phyloP scores from a whole-genome alignment of 202 grass and related monocot species.

The Setaria viridis region DNA sequence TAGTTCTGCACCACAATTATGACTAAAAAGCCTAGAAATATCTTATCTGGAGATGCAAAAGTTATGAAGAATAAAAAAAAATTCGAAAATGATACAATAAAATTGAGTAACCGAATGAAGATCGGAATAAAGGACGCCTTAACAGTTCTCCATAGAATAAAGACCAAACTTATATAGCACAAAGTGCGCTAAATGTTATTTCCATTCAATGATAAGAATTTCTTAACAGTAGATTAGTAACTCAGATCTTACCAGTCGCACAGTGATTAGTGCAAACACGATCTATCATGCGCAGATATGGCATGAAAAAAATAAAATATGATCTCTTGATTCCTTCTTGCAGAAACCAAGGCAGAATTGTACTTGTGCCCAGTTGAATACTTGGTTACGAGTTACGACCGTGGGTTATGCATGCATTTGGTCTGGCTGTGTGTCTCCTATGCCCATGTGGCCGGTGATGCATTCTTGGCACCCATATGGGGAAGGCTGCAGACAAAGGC shows the following conservation, averaged over 20 bases:
- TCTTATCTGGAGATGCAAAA: conserved; percentile 53
- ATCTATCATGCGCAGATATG: conserved; percentile 38
- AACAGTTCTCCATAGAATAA: conserved; percentile 45
- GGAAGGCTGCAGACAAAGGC: conserved; percentile 52
- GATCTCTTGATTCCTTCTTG: conserved; percentile 54
- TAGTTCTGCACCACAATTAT: conserved; percentile 21
- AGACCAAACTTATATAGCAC: conserved; percentile 37
- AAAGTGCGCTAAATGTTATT: conserved; percentile 35
- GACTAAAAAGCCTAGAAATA: conserved; percentile 29
- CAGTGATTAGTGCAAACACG: conserved; percentile 3
- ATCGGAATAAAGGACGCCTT: conserved; percentile 40
- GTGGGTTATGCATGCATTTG: conserved; percentile 45
- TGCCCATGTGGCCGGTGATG: conserved; percentile 53
- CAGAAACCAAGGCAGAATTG: conserved; percentile 53
- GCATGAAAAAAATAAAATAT: conserved; percentile 21
- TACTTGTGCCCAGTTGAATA: conserved; percentile 54
- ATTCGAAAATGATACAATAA: neutral
- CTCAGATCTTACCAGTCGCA: conserved; percentile 39
- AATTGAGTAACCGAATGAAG: neutral
- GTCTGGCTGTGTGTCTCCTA: conserved; percentile 41
- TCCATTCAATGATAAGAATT: conserved; percentile 34
- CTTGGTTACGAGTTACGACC: conserved; percentile 36
- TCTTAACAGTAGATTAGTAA: conserved; percentile 36
- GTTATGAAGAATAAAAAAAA: conserved; percentile 42
- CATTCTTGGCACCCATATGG: conserved; percentile 39